phyloP scores from a whole-genome alignment of 192 early-diverging fungal species.

The Gigaspora rosea region DNA sequence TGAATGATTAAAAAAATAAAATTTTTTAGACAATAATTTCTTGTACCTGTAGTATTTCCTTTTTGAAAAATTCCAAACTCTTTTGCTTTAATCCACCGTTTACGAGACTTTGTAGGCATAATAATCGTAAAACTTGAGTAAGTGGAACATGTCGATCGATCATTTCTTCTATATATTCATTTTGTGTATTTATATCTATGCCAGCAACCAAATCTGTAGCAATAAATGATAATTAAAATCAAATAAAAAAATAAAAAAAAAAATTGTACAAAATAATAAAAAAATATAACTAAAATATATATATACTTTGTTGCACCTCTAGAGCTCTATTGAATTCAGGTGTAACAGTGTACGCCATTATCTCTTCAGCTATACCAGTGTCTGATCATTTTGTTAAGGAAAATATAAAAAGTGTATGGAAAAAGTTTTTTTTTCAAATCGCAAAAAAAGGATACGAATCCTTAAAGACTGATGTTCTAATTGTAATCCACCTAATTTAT shows the following conservation, averaged over 20 bases:
- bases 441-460: slow-evolving; percentile 58
- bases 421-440: slow-evolving; percentile 18
- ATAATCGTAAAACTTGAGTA: slow-evolving; percentile 73
- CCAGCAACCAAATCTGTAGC: slow-evolving; percentile 71
- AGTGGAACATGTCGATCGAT: slow-evolving; percentile 76
- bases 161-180: slow-evolving; percentile 88
- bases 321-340: slow-evolving; percentile 81
- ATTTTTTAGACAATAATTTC: background rate
- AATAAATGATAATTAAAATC: slow-evolving; percentile 36
- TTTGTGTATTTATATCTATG: slow-evolving; percentile 58
- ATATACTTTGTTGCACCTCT: slow-evolving; percentile 86
- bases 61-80: slow-evolving; percentile 76
- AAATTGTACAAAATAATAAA: background rate
- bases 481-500: slow-evolving; percentile 78
- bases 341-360: slow-evolving; percentile 76
- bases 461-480: slow-evolving; percentile 84
- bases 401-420: slow-evolving; percentile 1
- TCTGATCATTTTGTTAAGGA: slow-evolving; percentile 47
- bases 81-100: slow-evolving; percentile 85
- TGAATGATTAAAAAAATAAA: background rate
- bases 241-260: slow-evolving; percentile 25
- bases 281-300: background rate
- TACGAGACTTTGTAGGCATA: slow-evolving; percentile 83
- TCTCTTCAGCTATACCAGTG: slow-evolving; percentile 78
- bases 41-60: slow-evolving; percentile 76